phyloP scores from a whole-genome alignment of 352 stramenopile species.

The Globisporangium megalacanthum region DNA sequence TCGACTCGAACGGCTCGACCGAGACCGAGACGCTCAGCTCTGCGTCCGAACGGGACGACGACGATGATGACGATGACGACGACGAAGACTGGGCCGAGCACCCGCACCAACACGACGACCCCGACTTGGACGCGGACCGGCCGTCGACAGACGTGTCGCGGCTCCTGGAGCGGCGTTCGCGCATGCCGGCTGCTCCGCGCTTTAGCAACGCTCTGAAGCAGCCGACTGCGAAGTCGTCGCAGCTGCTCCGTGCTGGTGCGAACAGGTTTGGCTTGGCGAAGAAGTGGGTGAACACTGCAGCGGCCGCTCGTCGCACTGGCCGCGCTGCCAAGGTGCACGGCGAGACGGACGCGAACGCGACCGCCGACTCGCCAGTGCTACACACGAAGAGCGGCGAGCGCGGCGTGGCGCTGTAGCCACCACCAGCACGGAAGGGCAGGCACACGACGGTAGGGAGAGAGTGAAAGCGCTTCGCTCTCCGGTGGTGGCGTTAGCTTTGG shows the following conservation, averaged over 20 bases:
- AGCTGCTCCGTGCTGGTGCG: slow-evolving; percentile 5
- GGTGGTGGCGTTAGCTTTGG: not conserved
- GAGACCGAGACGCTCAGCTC: slow-evolving; percentile 41
- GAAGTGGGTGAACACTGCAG: slow-evolving; percentile 12
- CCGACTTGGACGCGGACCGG: slow-evolving; percentile 29
- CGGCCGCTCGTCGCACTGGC: slow-evolving; percentile 2
- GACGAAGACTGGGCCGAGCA: slow-evolving; percentile 24
- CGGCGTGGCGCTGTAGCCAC: slow-evolving; percentile 3
- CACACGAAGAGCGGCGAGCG: slow-evolving; percentile 10
- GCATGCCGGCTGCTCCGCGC: slow-evolving; percentile 9
- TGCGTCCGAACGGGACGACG: slow-evolving; percentile 27
- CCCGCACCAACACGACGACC: slow-evolving; percentile 17
- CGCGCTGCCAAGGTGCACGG: slow-evolving; percentile 11
- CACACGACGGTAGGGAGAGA: not conserved
- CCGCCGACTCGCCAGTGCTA: not conserved
- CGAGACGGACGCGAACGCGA: slow-evolving; percentile 3
- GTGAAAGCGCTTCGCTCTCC: slow-evolving; percentile 2
- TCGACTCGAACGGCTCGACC: slow-evolving; percentile 44
- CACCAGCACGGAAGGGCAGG: too few species aligned
- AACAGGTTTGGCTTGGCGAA: slow-evolving; percentile 11
- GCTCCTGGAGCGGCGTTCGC: slow-evolving; percentile 18
- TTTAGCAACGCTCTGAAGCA: slow-evolving; percentile 7
- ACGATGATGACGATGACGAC: slow-evolving; percentile 14
- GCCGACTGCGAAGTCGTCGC: slow-evolving; percentile 7
- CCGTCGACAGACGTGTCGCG: slow-evolving; percentile 41